Conservation (phyloP, 345 rosid species). For the Boechera retrofracta region DNA sequence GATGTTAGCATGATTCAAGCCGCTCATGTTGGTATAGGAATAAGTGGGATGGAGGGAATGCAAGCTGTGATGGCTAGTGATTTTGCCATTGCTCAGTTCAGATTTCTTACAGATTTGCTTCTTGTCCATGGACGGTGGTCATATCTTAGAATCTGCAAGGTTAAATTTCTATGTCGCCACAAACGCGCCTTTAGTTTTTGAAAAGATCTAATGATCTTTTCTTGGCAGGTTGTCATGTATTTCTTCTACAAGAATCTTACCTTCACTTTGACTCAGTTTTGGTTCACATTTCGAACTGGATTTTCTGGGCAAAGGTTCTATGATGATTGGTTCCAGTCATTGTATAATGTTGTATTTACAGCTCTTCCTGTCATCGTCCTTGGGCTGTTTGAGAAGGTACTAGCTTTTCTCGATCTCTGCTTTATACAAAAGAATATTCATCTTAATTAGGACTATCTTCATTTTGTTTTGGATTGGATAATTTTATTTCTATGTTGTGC, state of each 20-base stretch:
- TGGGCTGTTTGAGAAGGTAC: conserved; percentile 98
- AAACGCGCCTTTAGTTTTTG: background rate
- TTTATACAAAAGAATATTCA: background rate
- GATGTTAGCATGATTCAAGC: conserved; percentile 99
- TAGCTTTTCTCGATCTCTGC: conserved; percentile 19
- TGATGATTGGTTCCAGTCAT: conserved; percentile 99
- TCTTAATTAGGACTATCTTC: background rate
- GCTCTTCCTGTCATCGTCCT: conserved; percentile 91
- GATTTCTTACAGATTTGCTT: conserved; percentile 90
- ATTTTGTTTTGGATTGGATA: background rate
- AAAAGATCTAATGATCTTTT: conserved; percentile 25
- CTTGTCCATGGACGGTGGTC: conserved; percentile 99
- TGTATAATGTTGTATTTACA: conserved; percentile 88
- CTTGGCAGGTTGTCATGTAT: conserved; percentile 93
- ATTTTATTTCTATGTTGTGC: background rate
- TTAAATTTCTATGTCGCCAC: conserved; percentile 37
- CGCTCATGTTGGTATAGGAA: conserved; percentile 98
- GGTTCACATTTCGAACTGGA: conserved; percentile 98
- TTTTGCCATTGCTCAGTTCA: conserved; percentile 98
- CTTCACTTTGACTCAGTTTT: conserved; percentile 97
- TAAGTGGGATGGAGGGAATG: conserved; percentile 99
- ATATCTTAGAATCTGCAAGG: conserved; percentile 99
- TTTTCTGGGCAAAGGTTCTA: conserved; percentile 99
- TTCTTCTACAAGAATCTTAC: conserved; percentile 99
- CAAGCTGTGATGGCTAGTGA: conserved; percentile 99